Base-by-base conservation (phyloP, 78 protist genomes). In the Polysphondylium violaceum region DNA sequence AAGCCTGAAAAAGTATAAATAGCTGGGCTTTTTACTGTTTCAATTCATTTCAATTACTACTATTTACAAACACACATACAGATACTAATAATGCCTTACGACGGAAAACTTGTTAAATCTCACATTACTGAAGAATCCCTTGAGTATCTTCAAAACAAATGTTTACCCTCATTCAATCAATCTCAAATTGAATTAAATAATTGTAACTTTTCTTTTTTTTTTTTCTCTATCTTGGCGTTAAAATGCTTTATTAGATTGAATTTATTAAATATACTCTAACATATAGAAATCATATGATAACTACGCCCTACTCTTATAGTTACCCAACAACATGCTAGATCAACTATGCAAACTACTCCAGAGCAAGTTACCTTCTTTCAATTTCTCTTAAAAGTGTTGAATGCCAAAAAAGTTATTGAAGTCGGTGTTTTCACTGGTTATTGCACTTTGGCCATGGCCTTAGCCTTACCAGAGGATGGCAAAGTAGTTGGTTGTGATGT, bases 351-450 rank as follows among this genome's bases (percentile, higher is more conserved):
- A 1, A 83, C 81, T 29, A 47, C 76, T 23, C 38, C 50, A 2
- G 91, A 83, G 27, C 91, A 83, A 83, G 11, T 29, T 58, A 6
- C 11, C 25, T 83, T 69, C 50, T 69, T 69, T 53, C 44, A 56
- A 55, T 59, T 76, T 50, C 67, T 74, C 36, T 7, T 88, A 4
- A 35, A 67, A 51, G 40, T 88, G 5, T 60, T 88, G n/a, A 88
- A 88, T 61, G 94, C 94, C 0, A 88, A 88, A 64, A 88, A 60
- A 11, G 53, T 41, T 7, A 79, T 94, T 31, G 96, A 95, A 41
- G 78, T 95, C 29, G 96, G 96, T 63, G 93, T 87, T 9, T 95
- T 87, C 65, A 92, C 88, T 21, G 96, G 96, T 61, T 59, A 59
- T 33, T 64, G 75, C 19, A 43, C 96, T 9, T 53, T 95, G n/a